These are phyloP conservation scores for Puccinellia tenuiflora DNA, from an alignment of 176 grass and related monocot genomes.

Conservation along the genomic window DNA sequence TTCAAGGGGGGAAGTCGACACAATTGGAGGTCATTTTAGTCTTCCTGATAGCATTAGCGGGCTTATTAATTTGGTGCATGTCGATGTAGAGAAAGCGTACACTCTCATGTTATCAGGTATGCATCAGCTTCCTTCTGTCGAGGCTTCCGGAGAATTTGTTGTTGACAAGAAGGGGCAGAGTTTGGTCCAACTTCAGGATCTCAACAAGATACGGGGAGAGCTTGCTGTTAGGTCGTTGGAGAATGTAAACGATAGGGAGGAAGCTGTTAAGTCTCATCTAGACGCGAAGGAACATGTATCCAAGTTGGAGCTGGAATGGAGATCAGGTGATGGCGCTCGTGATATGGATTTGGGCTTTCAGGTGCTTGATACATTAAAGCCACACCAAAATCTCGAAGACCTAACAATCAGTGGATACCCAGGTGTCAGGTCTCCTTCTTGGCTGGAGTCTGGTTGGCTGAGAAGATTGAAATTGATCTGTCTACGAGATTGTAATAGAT, in stretches of 20 bases:
- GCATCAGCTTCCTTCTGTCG: background rate
- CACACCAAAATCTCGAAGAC: slow-evolving; percentile 24
- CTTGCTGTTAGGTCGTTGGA: slow-evolving; percentile 18
- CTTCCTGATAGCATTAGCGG: slow-evolving; percentile 16
- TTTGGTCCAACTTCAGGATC: background rate
- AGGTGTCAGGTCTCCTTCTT: slow-evolving; percentile 26
- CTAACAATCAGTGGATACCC: slow-evolving; percentile 34
- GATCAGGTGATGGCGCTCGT: background rate
- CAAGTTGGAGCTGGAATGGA: slow-evolving; percentile 19
- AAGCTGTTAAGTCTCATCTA: slow-evolving; percentile 4
- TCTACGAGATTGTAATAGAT: slow-evolving; percentile 1
- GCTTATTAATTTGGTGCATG: slow-evolving; percentile 11
- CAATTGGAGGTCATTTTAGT: background rate
- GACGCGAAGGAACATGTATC: slow-evolving; percentile 11
- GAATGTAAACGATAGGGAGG: background rate
- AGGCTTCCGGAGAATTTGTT: slow-evolving; percentile 25
- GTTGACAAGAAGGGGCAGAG: slow-evolving; percentile 4
- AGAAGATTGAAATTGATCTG: slow-evolving; percentile 2
- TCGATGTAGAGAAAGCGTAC: slow-evolving; percentile 22
- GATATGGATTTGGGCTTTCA: background rate
- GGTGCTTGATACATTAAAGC: slow-evolving; percentile 27
- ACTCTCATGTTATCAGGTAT: background rate
- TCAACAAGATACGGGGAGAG: slow-evolving; percentile 2
- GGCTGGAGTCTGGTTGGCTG: slow-evolving; percentile 14
- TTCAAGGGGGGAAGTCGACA: background rate